Conservation (phyloP, 768 basidiomycete species). For the Termitomyces sp. region DNA sequence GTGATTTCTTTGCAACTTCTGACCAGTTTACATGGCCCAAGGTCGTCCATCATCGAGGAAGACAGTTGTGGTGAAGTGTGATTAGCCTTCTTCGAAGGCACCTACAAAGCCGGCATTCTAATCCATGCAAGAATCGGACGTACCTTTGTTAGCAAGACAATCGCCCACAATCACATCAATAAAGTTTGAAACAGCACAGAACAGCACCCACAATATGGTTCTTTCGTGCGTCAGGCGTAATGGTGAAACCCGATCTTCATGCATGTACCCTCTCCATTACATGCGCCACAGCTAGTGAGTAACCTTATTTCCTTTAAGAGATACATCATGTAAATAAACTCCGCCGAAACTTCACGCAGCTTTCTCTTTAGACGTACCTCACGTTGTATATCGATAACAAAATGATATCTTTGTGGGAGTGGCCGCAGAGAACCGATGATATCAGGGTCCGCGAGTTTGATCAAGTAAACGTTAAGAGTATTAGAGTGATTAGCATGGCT, state of each 20-base stretch:
- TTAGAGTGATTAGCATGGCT: constrained; percentile 48
- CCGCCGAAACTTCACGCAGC: constrained; percentile 16
- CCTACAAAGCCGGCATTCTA: background rate
- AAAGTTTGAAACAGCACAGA: background rate
- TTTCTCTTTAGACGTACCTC: background rate
- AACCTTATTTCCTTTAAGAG: constrained; percentile 18
- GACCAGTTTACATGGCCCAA: background rate
- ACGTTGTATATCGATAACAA: background rate
- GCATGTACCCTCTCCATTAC: constrained; percentile 2
- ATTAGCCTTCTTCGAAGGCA: background rate
- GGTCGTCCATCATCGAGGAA: background rate
- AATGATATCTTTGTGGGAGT: background rate
- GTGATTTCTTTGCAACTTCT: background rate
- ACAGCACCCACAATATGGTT: background rate
- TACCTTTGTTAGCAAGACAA: constrained; percentile 3
- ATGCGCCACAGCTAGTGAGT: constrained; percentile 17
- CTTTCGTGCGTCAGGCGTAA: background rate
- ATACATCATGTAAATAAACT: constrained; percentile 18
- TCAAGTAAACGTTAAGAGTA: constrained; percentile 31
- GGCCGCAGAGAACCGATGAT: background rate
- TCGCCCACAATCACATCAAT: background rate
- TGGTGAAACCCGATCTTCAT: background rate
- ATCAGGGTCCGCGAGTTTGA: constrained; percentile 5
- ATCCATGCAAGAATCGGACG: background rate
- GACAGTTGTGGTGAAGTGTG: background rate